phyloP scores from a whole-genome alignment of 2,329 filamentous ascomycete species.

The Pseudogymnoascus sp. region DNA sequence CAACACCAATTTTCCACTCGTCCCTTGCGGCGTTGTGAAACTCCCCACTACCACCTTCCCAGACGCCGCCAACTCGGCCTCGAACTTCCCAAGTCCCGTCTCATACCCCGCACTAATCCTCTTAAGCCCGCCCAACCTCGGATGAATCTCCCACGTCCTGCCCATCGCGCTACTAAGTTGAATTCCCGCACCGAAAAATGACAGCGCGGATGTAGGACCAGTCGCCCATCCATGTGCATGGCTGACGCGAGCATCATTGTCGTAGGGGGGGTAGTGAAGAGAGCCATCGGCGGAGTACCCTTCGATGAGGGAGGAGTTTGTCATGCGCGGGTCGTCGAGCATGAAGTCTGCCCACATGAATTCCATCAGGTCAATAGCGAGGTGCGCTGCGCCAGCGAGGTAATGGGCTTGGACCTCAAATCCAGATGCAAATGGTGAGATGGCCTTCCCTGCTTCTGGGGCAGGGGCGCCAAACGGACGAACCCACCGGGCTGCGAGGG shows the following conservation, averaged over 20 bases:
- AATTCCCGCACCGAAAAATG: conserved; percentile 25
- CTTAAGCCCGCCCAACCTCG: conserved; percentile 27
- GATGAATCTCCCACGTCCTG: conserved; percentile 22
- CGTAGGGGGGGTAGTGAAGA: conserved; percentile 29
- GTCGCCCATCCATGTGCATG: conserved; percentile 32
- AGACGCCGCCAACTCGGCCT: conserved; percentile 22
- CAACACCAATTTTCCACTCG: conserved; percentile 11
- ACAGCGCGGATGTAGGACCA: conserved; percentile 29
- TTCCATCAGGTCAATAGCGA: conserved; percentile 35
- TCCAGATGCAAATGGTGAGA: conserved; percentile 39
- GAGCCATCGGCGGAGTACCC: conserved; percentile 33
- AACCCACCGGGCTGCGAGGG: conserved; percentile 19
- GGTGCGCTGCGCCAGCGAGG: conserved; percentile 31
- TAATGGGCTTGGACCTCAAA: conserved; percentile 39
- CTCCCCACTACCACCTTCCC: background rate
- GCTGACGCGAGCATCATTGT: conserved; percentile 24
- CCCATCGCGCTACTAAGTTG: conserved; percentile 22
- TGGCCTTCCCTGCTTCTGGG: conserved; percentile 36
- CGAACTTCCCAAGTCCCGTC: conserved; percentile 28
- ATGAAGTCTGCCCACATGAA: conserved; percentile 44
- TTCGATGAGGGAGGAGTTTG: conserved; percentile 35
- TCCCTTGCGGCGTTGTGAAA: conserved; percentile 10
- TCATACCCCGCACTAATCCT: conserved; percentile 32
- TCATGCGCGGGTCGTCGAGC: conserved; percentile 35
- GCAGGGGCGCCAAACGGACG: conserved; percentile 33